A percentile compares a stretch with the other conserved stretches of the same genome.
Evolutionary conservation across 257 asterid species (phyloP).

Genomic region (Catharanthus roseus): DNA sequence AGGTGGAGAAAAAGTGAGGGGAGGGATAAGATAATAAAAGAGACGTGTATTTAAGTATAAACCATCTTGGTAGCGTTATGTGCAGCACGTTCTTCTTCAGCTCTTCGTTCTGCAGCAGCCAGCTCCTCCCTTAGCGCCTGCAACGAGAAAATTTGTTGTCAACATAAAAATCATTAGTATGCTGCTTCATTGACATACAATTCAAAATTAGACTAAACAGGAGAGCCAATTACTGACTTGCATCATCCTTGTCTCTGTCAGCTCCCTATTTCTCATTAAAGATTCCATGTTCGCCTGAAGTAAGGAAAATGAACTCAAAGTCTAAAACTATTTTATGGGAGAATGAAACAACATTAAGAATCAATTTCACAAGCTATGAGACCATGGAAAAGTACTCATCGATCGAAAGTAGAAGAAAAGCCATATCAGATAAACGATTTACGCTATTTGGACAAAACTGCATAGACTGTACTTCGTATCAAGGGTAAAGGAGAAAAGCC

Average conservation of each 20-base stretch:
- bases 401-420: not conserved
- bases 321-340: constrained; percentile 5
- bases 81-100: constrained; percentile 95
- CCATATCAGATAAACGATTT: not conserved
- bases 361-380: not conserved
- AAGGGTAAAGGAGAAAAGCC: not conserved
- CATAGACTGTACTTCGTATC: not conserved
- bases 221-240: constrained; percentile 52
- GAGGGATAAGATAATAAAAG: not conserved
- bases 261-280: constrained; percentile 88
- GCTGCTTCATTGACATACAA: not conserved
- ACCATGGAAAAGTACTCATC: not conserved
- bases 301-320: constrained; percentile 9
- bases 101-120: constrained; percentile 88
- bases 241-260: constrained; percentile 98
- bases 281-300: constrained; percentile 86
- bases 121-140: constrained; percentile 96
- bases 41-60: constrained; percentile 10
- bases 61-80: constrained; percentile 91
- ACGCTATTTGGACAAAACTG: not conserved
- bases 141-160: constrained; percentile 16
- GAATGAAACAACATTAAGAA: not conserved
- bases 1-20: constrained; percentile 4
- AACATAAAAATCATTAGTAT: constrained; percentile 21
- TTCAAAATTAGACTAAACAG: not conserved